phyloP scores from a whole-genome alignment of 2,329 filamentous ascomycete genomes.

The Endoconidiophora laricicola region DNA sequence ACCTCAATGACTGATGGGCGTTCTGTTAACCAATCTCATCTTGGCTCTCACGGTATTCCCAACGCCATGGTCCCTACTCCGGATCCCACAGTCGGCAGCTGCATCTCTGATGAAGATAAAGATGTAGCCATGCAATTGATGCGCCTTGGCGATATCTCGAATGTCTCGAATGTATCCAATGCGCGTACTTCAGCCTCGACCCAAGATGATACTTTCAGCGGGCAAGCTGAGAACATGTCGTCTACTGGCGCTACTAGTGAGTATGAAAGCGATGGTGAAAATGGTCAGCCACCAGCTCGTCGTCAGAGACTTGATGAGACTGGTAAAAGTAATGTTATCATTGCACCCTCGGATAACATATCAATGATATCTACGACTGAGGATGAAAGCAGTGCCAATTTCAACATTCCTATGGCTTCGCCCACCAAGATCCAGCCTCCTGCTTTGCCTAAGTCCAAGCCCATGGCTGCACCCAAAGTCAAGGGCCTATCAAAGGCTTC shows the following conservation, averaged over 20 bases:
- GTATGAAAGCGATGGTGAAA: conserved; percentile 50
- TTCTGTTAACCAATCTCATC: conserved; percentile 36
- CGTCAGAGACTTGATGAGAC: conserved; percentile 37
- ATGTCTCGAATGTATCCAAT: conserved; percentile 77
- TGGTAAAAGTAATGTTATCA: conserved; percentile 27
- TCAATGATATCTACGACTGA: background rate
- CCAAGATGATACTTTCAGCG: conserved; percentile 83
- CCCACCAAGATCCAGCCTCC: conserved; percentile 9
- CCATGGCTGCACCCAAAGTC: conserved; percentile 21
- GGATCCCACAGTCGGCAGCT: conserved; percentile 92
- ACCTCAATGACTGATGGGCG: conserved; percentile 37
- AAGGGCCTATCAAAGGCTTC: conserved; percentile 25
- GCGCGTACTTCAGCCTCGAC: conserved; percentile 88
- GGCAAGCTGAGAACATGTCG: conserved; percentile 67
- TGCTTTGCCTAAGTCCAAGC: conserved; percentile 21
- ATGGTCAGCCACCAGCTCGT: conserved; percentile 32
- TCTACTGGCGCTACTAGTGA: conserved; percentile 76
- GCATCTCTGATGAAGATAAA: conserved; percentile 84
- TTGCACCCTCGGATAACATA: background rate
- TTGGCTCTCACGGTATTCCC: conserved; percentile 13
- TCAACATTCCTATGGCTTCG: background rate
- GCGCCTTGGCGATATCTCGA: conserved; percentile 59
- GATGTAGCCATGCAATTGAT: conserved; percentile 96
- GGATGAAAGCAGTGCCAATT: conserved; percentile 1
- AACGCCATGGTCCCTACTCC: conserved; percentile 65